These are phyloP conservation scores for Paraglomus brasilianum DNA, from an alignment of 192 early-diverging fungal species.

Conservation along the genomic window DNA sequence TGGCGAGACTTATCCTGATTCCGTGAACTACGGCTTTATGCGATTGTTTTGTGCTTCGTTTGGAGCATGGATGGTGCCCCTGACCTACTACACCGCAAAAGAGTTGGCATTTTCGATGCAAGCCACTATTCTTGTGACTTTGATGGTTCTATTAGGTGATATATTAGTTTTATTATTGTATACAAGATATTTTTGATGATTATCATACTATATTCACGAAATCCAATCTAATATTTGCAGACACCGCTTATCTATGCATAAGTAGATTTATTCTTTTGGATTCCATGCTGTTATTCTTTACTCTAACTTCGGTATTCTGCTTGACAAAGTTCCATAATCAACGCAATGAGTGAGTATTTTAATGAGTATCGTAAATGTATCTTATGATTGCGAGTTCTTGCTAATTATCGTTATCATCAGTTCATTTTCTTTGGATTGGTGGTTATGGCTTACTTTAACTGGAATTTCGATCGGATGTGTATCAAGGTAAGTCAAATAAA, in stretches of 20 bases:
- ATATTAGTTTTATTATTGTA: neutral
- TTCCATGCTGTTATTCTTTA: conserved; percentile 93
- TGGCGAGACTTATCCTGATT: conserved; percentile 71
- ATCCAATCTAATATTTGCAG: conserved; percentile 38
- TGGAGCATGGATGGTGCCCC: conserved; percentile 83
- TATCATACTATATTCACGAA: neutral
- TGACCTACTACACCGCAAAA: conserved; percentile 85
- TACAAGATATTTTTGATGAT: neutral
- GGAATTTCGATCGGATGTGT: conserved; percentile 87
- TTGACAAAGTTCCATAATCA: conserved; percentile 75
- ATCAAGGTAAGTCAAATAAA: conserved; percentile 50
- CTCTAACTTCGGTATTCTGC: conserved; percentile 62
- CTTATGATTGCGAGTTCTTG: neutral
- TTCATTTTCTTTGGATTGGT: conserved; percentile 87
- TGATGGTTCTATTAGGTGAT: conserved; percentile 77
- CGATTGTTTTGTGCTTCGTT: conserved; percentile 85
- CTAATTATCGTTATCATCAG: conserved; percentile 34
- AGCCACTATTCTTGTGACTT: conserved; percentile 70
- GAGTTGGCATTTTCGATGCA: conserved; percentile 68
- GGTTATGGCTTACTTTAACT: conserved; percentile 80
- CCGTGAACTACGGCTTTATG: conserved; percentile 86
- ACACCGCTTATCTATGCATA: conserved; percentile 74
- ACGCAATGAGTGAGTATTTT: conserved; percentile 49
- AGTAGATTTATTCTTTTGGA: conserved; percentile 94
- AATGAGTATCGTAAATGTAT: neutral